Evolutionary conservation across 2,329 filamentous ascomycete species (phyloP), one percentile per base, ranked within the genome.

Genomic region (Rosellinia necatrix): DNA sequence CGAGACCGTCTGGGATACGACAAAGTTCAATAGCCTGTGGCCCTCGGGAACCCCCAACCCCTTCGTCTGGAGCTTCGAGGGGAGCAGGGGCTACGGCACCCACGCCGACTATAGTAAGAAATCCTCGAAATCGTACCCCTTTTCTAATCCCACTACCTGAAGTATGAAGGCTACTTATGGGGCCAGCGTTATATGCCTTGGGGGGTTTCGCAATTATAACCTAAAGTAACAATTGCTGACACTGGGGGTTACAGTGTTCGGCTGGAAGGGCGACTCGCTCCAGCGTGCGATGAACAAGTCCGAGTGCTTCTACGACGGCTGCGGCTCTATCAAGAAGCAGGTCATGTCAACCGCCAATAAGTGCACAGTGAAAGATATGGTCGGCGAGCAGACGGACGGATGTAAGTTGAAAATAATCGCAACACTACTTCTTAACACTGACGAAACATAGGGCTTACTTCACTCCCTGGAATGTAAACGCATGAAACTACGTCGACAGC

Each of bases 1-100:
- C 65, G 77, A 79, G 62, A 76, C 78, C 32, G 76, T 78, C 65
- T 79, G 76, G 74, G 72, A 78, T 51, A 75, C 74, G 7, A 68
- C 70, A 19, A 64, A 67, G 52, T 77, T 76, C 60, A 74, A 74
- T 57, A 66, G 71, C 68, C 58, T 75, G 46, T 71, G 72, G 73
- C 66, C 66, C 4, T 64, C 69, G 35, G 70, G 72, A 37, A 63
- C 69, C 3, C 66, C 66, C 0, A 68, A 70, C 57, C 69, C 69
- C 1, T 71, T 72, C 35, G 67, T 71, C 8, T 70, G 66, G 62
- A 71, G 66, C 49, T 71, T 68, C 58, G 63, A 70, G 38, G 70
- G 70, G 27, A 61, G 59, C 25, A 69, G 64, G n/a, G 72, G 74
- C 1, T 74, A 69, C 43, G 72, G 71, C 19, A 72, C 56, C 6